These are phyloP conservation scores for Cucurbita argyrosperma DNA, from an alignment of 306 rosid species.

Conservation along the genomic window DNA sequence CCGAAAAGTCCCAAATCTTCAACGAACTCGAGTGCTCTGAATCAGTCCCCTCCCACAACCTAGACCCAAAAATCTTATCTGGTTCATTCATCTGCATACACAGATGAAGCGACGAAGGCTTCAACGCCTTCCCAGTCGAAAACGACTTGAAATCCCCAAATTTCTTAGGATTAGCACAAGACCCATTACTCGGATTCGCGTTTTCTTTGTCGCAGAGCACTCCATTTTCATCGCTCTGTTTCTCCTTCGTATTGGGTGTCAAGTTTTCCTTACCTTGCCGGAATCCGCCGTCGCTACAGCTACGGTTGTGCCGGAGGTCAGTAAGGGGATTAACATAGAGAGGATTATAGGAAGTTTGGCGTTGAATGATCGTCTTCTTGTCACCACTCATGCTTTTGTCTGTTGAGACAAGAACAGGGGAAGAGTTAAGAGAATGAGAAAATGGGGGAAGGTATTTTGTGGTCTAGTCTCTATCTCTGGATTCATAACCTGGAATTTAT, in stretches of 20 bases:
- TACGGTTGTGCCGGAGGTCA: conserved; percentile 41
- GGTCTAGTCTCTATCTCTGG: not conserved
- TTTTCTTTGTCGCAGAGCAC: conserved; percentile 35
- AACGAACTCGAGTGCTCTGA: conserved; percentile 35
- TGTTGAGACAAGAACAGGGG: not conserved
- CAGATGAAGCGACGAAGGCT: conserved; percentile 54
- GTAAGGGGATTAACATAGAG: conserved; percentile 42
- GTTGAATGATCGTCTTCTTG: conserved; percentile 4
- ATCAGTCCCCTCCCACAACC: conserved; percentile 26
- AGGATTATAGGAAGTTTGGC: conserved; percentile 31
- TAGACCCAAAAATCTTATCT: conserved; percentile 26
- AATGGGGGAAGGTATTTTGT: not conserved
- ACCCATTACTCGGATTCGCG: conserved; percentile 17
- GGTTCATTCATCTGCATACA: conserved; percentile 70
- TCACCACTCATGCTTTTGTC: not conserved
- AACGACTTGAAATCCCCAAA: conserved; percentile 34
- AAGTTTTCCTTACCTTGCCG: conserved; percentile 20
- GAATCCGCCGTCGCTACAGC: conserved; percentile 30
- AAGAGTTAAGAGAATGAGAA: not conserved
- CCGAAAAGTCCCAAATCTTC: conserved; percentile 80
- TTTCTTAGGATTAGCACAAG: conserved; percentile 15
- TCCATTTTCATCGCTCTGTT: not conserved
- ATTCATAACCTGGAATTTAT: not conserved
- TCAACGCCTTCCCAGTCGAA: conserved; percentile 41
- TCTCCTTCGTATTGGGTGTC: conserved; percentile 12